Conservation (phyloP, 2,329 filamentous ascomycete genomes). For the Ophiosphaerella korrae region DNA sequence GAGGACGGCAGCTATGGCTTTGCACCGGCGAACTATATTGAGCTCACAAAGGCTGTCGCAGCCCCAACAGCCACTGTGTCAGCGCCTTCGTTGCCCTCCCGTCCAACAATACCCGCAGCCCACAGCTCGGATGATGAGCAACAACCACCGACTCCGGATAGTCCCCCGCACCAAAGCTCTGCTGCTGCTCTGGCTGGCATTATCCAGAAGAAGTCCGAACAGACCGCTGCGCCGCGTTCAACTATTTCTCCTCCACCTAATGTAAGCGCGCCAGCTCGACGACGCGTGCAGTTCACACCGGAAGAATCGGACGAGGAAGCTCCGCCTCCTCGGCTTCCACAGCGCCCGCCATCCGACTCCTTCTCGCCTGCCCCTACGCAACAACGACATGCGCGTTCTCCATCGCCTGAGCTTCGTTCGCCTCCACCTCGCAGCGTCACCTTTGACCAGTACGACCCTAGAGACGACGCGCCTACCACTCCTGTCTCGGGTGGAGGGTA, state of each 20-base stretch:
- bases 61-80: constrained; percentile 22
- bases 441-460: constrained; percentile 51
- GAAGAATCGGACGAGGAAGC: constrained; percentile 72
- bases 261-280: constrained; percentile 50
- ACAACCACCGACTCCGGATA: constrained; percentile 51
- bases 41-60: constrained; percentile 62
- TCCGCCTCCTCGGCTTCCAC: constrained; percentile 65
- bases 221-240: constrained; percentile 33
- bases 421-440: constrained; percentile 47
- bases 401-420: constrained; percentile 38
- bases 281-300: constrained; percentile 63
- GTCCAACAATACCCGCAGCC: constrained; percentile 46
- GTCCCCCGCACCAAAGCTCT: constrained; percentile 57
- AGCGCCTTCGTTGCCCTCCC: constrained; percentile 52
- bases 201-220: constrained; percentile 55
- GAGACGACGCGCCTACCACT: constrained; percentile 47
- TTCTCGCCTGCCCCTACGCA: constrained; percentile 56
- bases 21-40: constrained; percentile 94
- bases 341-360: constrained; percentile 63
- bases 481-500: constrained; percentile 74
- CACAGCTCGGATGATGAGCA: constrained; percentile 52
- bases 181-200: constrained; percentile 63
- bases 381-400: constrained; percentile 48
- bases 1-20: constrained; percentile 87
- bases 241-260: constrained; percentile 58